phyloP scores from a whole-genome alignment of 2,329 filamentous ascomycete species.

The Tricladium varicosporioides region DNA sequence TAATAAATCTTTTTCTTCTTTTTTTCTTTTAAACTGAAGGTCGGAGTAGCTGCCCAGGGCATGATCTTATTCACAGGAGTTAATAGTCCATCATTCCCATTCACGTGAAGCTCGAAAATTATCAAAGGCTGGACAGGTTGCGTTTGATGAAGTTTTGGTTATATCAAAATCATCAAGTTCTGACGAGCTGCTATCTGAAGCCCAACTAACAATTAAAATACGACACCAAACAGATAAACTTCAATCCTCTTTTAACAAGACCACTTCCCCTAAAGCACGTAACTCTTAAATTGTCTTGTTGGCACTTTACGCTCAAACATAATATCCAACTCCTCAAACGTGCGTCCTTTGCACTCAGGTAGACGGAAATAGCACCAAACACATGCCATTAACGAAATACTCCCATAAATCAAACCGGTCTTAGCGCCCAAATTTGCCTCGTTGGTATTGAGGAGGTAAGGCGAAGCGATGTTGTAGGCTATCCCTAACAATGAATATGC shows the following conservation, averaged over 20 bases:
- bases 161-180: too few relatives aligned
- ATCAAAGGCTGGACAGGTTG: too few relatives aligned
- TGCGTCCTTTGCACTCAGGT: conserved; percentile 41
- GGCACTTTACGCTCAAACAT: conserved; percentile 16
- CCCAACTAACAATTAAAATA: too few relatives aligned
- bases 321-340: conserved; percentile 22
- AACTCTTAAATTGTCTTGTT: conserved; percentile 9
- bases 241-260: neutral
- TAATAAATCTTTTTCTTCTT: too few relatives aligned
- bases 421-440: conserved; percentile 39
- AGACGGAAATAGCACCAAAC: conserved; percentile 52
- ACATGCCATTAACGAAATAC: neutral
- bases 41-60: too few relatives aligned
- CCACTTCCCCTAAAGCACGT: neutral
- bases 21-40: too few relatives aligned
- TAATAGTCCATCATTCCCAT: too few relatives aligned
- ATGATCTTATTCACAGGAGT: too few relatives aligned
- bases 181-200: too few relatives aligned
- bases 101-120: too few relatives aligned
- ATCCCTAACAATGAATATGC: conserved; percentile 5
- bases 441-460: conserved; percentile 42
- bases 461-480: conserved; percentile 34
- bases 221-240: neutral
- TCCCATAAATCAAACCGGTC: conserved; percentile 39
- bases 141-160: too few relatives aligned